Base-by-base conservation (phyloP, 2,329 filamentous ascomycete genomes). In the Clarireedia monteithiana region DNA sequence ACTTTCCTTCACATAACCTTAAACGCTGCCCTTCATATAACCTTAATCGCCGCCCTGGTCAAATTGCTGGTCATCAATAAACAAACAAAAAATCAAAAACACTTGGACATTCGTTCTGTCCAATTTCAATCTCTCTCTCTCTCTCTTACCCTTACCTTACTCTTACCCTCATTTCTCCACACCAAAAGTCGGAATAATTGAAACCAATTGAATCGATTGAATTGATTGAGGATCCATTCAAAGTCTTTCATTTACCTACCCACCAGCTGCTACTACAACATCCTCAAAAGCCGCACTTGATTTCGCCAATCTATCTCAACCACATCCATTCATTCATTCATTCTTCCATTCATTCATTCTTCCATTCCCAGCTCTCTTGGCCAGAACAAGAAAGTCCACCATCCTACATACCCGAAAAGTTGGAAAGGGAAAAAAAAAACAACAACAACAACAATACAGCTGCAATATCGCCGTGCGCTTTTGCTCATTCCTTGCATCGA, bases 381-480 rank as follows among this genome's bases (percentile, higher is more conserved):
- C 12, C 50, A 40, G 38, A 40, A 40, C 38, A 42, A 42, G 39
- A 42, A n/a, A 34, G 2, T 12, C 4, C 12, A 34, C 30, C 10
- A 4, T 34, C 30, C 14, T 14, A 34, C 30, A 34, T 9, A 34
- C 9, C 20, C 20, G 0, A 20, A 34, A 34, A 34, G 30, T 34
- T 34, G 30, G 30, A 34, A 34, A 34, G 30, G 30, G 12, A 20
- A 45, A 46, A 10, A 20, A 20, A 20, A 20, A 20, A 20, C 2
- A 17, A 17, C n/a, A 17, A 17, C 17, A 17, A 17, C 17, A 17
- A 52, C n/a, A 36, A 20, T 20, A 42, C 15, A 50, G 26, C 17
- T n/a, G 50, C 50, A 44, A 52, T 44, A 36, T 53, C 48, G 42
- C 40, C 30, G 42, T 24, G 42, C 42, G 36, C 42, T 48, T 48